Base-by-base conservation (phyloP, 2,329 filamentous ascomycete species). In the Rhinocladiella mackenziei region DNA sequence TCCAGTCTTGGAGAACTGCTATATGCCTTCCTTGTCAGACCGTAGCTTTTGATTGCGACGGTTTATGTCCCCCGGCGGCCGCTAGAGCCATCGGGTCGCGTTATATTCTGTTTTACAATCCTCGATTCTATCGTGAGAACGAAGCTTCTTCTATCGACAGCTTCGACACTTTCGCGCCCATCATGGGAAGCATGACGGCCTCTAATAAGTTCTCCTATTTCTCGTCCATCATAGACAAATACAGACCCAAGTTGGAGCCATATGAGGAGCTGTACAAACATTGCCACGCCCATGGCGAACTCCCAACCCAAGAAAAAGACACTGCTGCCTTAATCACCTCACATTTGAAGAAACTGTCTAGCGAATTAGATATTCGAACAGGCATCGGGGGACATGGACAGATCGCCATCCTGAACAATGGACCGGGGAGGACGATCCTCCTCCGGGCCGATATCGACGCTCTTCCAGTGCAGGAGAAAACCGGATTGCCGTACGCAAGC, bases 261-360 rank as follows among this genome's bases (percentile, higher is more conserved):
- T 79, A 78, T 54, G 72, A 81, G 62, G 60, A 61, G 2, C 62
- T 77, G 3, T 83, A 82, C 67, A 78, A 74, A 52, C 60, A 78
- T 56, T 71, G 81, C 41, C 79, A 83, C 56, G 60, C 67, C 9
- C 62, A 80, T 51, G 78, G 80, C 0, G 79, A 80, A 39, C 71
- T 83, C 19, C 80, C 78, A 0, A 67, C 69, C 2, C 76, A 75
- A 57, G 79, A 82, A 57, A 57, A 65, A 13, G 59, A 69, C 29
- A 81, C 78, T 0, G 73, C 78, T 0, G 58, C 67, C 13, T 71
- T 60, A 0, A 66, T 77, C 30, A 66, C 69, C 2, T 52, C 60
- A 2, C 60, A 71, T 32, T 66, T 80, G 0, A 46, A 53, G 18
- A 50, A 41, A n/a, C 41, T 63, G 3, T 54, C 51, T 3, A 7